These are phyloP conservation scores for Gossypium anomalum DNA, from an alignment of 345 rosid species.

Conservation along the genomic window DNA sequence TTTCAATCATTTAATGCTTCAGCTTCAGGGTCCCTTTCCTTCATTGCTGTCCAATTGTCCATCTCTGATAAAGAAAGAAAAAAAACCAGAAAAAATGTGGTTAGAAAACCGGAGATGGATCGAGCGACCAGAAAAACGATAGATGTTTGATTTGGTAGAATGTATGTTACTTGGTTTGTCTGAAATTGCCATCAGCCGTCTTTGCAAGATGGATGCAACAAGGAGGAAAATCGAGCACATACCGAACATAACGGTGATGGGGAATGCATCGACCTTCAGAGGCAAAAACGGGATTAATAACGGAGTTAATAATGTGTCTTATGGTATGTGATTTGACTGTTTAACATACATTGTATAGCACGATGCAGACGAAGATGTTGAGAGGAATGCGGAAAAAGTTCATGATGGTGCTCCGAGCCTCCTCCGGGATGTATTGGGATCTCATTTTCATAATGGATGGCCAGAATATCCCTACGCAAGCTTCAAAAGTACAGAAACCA, in stretches of 20 bases:
- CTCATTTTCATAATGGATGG: conserved; percentile 99
- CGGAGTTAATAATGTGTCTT: neutral
- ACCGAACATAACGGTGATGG: conserved; percentile 91
- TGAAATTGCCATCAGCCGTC: conserved; percentile 68
- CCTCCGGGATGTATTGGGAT: conserved; percentile 96
- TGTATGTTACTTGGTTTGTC: conserved; percentile 73
- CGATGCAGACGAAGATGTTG: conserved; percentile 83
- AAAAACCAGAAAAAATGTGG: neutral
- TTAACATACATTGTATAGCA: conserved; percentile 77
- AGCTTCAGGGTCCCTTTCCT: conserved; percentile 58
- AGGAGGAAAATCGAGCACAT: conserved; percentile 95
- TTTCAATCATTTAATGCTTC: conserved; percentile 67
- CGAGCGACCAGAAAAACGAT: neutral
- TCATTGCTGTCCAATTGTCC: conserved; percentile 48
- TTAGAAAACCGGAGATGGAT: neutral
- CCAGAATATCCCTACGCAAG: conserved; percentile 94
- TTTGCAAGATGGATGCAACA: conserved; percentile 76
- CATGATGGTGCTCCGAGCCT: conserved; percentile 98
- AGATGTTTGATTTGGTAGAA: neutral
- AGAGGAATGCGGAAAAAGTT: conserved; percentile 96
- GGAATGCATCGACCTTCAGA: conserved; percentile 79
- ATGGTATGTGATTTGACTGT: neutral
- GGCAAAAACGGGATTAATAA: conserved; percentile 14
- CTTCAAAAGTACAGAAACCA: conserved; percentile 87
- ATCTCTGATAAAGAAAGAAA: conserved; percentile 38